Conservation (phyloP, 2,329 filamentous ascomycete genomes). For the Aspergillus terreus region DNA sequence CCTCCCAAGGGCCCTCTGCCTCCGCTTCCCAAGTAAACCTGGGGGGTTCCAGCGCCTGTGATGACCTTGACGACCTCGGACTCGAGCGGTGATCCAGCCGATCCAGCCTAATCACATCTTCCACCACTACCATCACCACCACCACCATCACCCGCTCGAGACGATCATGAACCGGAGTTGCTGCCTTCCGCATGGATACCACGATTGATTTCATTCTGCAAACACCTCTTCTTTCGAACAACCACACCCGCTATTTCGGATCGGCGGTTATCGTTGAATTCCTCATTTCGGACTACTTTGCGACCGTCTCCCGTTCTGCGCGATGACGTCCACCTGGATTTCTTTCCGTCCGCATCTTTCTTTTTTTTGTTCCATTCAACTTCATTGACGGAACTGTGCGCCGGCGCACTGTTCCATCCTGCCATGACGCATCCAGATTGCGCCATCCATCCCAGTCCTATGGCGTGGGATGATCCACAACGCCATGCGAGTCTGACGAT, state of each 20-base stretch:
- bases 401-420: slow-evolving; percentile 16
- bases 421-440: slow-evolving; percentile 14
- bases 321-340: slow-evolving; percentile 10
- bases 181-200: slow-evolving; percentile 28
- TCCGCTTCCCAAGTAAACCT: slow-evolving; percentile 35
- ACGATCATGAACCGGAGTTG: slow-evolving; percentile 17
- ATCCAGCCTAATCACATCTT: slow-evolving; percentile 13
- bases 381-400: slow-evolving; percentile 7
- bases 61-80: slow-evolving; percentile 33
- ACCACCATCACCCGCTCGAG: slow-evolving; percentile 11
- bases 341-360: neutral
- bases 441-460: slow-evolving; percentile 7
- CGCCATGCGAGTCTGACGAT: slow-evolving; percentile 7
- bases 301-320: neutral
- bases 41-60: slow-evolving; percentile 5
- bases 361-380: neutral
- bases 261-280: neutral
- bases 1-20: slow-evolving; percentile 38
- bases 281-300: neutral
- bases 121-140: slow-evolving; percentile 6
- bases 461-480: neutral
- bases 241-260: neutral
- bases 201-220: slow-evolving; percentile 30
- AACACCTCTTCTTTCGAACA: slow-evolving; percentile 13
- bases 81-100: slow-evolving; percentile 15